phyloP scores from a whole-genome alignment of 495 filamentous ascomycete species.

The Pyrenopolyporus hunteri region DNA sequence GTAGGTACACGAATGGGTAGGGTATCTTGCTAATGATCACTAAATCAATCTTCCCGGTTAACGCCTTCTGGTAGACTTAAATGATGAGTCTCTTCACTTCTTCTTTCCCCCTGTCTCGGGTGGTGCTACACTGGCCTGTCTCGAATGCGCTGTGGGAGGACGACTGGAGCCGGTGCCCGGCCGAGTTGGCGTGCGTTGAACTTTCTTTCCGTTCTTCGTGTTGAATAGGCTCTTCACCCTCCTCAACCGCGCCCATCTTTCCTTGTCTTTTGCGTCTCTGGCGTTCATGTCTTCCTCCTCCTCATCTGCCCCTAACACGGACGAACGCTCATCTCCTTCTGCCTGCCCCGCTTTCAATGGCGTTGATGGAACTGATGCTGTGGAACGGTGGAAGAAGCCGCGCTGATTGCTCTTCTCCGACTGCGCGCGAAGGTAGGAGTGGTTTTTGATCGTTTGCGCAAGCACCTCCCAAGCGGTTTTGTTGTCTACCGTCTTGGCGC shows the following conservation, averaged over 20 bases:
- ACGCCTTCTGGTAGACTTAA: background rate
- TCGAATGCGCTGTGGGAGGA: slow-evolving; percentile 35
- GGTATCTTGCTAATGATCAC: slow-evolving; percentile 26
- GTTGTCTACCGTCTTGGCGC: slow-evolving; percentile 37
- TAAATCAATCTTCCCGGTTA: background rate
- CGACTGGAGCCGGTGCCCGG: slow-evolving; percentile 34
- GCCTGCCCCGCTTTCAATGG: slow-evolving; percentile 24
- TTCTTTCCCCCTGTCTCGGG: slow-evolving; percentile 20
- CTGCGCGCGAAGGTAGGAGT: slow-evolving; percentile 48
- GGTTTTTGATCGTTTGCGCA: slow-evolving; percentile 52
- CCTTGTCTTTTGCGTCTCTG: slow-evolving; percentile 60
- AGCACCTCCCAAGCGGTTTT: slow-evolving; percentile 55
- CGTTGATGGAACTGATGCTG: slow-evolving; percentile 36
- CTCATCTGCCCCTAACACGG: slow-evolving; percentile 29
- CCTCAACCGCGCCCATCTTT: slow-evolving; percentile 59
- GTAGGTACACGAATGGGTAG: background rate
- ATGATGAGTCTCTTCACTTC: slow-evolving; percentile 13
- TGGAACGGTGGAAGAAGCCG: slow-evolving; percentile 31
- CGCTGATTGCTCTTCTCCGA: slow-evolving; percentile 32
- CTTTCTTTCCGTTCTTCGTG: slow-evolving; percentile 55
- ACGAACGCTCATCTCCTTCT: slow-evolving; percentile 14
- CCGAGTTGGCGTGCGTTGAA: slow-evolving; percentile 41
- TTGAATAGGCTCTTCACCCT: slow-evolving; percentile 65
- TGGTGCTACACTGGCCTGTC: slow-evolving; percentile 32
- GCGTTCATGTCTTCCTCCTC: slow-evolving; percentile 51